phyloP scores from a whole-genome alignment of 2,329 filamentous ascomycete species.

The Epichloe typhina region DNA sequence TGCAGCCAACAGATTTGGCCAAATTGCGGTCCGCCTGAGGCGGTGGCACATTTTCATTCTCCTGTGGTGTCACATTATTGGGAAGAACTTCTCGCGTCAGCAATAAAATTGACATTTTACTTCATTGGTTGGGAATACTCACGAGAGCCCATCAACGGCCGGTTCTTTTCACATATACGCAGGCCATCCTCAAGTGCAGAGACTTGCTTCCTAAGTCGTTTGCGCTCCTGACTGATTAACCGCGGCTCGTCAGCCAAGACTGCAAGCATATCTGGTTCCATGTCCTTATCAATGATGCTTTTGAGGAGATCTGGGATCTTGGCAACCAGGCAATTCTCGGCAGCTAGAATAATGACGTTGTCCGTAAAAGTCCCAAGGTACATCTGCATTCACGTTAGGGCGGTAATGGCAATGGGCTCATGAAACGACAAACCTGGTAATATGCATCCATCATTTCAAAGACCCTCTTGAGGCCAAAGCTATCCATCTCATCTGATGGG shows the following conservation, averaged over 20 bases:
- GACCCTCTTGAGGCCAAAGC: slow-evolving; percentile 24
- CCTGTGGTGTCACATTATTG: too few species aligned
- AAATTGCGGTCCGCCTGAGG: too few species aligned
- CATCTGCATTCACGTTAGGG: neutral
- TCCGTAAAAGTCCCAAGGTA: slow-evolving; percentile 3
- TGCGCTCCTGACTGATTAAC: neutral
- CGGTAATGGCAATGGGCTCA: too few species aligned
- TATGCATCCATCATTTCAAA: slow-evolving; percentile 32
- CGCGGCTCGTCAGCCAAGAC: neutral
- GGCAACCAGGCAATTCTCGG: slow-evolving; percentile 5
- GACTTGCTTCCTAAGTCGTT: neutral
- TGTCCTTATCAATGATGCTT: neutral
- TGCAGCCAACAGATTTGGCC: too few species aligned
- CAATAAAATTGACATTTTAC: too few species aligned
- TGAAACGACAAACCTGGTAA: slow-evolving; percentile 23
- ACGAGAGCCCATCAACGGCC: neutral
- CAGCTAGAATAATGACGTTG: slow-evolving; percentile 3
- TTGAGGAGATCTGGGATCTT: slow-evolving; percentile 1
- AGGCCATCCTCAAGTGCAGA: neutral
- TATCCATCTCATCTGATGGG: neutral
- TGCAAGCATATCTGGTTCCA: neutral
- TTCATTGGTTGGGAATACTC: neutral
- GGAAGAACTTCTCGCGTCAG: neutral
- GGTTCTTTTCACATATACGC: neutral
- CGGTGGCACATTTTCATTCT: too few species aligned